A percentile compares a stretch with the other conserved stretches of the same genome.
Evolutionary conservation across 2,329 filamentous ascomycete genomes (phyloP).

Genomic region (Fusarium phyllophilum): DNA sequence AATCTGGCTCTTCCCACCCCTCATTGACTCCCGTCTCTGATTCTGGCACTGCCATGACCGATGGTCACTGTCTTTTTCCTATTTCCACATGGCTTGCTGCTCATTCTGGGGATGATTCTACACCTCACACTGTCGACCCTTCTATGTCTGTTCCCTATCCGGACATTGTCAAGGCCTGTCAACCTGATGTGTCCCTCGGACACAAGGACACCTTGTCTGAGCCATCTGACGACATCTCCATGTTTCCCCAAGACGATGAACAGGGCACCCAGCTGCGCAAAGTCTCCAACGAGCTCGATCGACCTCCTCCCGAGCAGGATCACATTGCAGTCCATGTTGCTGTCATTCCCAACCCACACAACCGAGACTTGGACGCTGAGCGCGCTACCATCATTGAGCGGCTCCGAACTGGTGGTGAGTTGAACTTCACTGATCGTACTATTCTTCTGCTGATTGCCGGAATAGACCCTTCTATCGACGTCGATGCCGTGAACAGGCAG

Average conservation of each 20-base stretch:
- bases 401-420: background rate
- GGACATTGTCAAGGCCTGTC: background rate
- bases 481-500: background rate
- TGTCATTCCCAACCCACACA: too few species aligned
- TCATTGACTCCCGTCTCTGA: background rate
- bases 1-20: background rate
- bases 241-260: background rate
- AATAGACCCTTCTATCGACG: background rate
- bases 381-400: background rate
- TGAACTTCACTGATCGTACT: background rate
- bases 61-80: background rate
- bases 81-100: background rate
- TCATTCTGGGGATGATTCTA: background rate
- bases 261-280: constrained; percentile 1
- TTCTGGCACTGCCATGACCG: background rate
- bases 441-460: background rate
- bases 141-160: background rate
- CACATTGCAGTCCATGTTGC: background rate
- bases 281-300: background rate
- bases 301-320: background rate
- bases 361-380: background rate
- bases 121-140: background rate
- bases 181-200: background rate
- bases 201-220: background rate
- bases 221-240: too few species aligned